A percentile compares a stretch with the other conserved stretches of the same genome.
phyloP scores from a whole-genome alignment of 2,329 filamentous ascomycete species.

The Rhynchosporium agropyri region DNA sequence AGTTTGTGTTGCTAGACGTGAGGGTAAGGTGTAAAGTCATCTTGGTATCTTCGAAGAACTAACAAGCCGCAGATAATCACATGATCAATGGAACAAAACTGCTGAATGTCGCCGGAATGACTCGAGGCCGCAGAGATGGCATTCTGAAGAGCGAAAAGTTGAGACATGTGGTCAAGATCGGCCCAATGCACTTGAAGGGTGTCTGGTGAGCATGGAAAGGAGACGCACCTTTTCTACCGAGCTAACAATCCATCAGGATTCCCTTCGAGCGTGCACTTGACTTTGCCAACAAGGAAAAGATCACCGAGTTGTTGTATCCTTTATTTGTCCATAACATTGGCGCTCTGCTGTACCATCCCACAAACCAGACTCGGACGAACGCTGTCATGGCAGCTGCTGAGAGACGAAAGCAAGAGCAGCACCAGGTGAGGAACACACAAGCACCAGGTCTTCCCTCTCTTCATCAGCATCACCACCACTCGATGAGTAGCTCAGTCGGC shows the following conservation, averaged over 20 bases:
- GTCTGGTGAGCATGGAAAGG: constrained; percentile 71
- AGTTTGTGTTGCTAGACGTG: constrained; percentile 89
- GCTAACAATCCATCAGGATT: constrained; percentile 72
- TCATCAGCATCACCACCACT: constrained; percentile 65
- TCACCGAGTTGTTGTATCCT: constrained; percentile 90
- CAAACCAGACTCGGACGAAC: constrained; percentile 79
- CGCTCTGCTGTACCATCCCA: constrained; percentile 87
- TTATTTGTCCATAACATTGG: constrained; percentile 97
- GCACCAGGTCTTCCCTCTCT: constrained; percentile 67
- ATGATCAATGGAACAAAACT: constrained; percentile 99
- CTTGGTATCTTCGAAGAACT: constrained; percentile 59
- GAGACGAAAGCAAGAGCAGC: constrained; percentile 72
- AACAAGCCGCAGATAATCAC: constrained; percentile 79
- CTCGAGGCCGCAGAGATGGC: constrained; percentile 86
- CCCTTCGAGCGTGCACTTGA: constrained; percentile 93
- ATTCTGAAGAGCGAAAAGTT: constrained; percentile 97
- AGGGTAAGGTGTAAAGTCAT: constrained; percentile 85
- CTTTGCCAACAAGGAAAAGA: constrained; percentile 99
- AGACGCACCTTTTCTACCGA: constrained; percentile 45
- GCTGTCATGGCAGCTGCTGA: constrained; percentile 86
- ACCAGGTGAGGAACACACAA: constrained; percentile 64
- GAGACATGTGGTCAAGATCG: constrained; percentile 95
- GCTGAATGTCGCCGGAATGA: constrained; percentile 96
- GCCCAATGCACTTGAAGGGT: constrained; percentile 96
- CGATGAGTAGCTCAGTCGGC: constrained; percentile 62